phyloP scores from a whole-genome alignment of 2,329 filamentous ascomycete species.

The Pseudogymnoascus sp. region DNA sequence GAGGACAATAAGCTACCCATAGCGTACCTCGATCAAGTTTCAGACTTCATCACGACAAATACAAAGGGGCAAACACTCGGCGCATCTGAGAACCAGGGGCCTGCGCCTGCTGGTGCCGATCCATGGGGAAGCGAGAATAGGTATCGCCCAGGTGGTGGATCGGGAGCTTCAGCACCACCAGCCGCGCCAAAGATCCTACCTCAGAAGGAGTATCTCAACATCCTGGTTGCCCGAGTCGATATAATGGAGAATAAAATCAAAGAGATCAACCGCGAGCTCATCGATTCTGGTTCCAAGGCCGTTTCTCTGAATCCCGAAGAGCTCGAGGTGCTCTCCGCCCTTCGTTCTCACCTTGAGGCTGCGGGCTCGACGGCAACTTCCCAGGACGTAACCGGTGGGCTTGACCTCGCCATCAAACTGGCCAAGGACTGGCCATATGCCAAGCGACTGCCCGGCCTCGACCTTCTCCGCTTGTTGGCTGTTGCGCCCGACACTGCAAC shows the following conservation, averaged over 20 bases:
- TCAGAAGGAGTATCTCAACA: constrained; percentile 70
- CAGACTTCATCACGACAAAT: constrained; percentile 85
- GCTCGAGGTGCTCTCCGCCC: constrained; percentile 50
- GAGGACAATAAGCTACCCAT: constrained; percentile 81
- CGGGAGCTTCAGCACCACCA: constrained; percentile 31
- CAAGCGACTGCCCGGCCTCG: constrained; percentile 75
- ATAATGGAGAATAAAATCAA: constrained; percentile 69
- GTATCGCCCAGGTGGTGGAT: constrained; percentile 65
- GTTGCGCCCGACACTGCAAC: constrained; percentile 60
- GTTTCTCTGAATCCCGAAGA: constrained; percentile 67
- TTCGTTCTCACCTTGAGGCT: constrained; percentile 58
- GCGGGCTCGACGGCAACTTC: constrained; percentile 29
- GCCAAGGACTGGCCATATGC: constrained; percentile 72
- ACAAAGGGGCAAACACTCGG: constrained; percentile 82
- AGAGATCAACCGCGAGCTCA: constrained; percentile 65
- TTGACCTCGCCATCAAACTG: constrained; percentile 63
- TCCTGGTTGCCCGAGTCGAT: constrained; percentile 64
- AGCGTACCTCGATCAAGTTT: constrained; percentile 81
- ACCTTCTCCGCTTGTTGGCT: constrained; percentile 77
- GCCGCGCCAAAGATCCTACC: constrained; percentile 57
- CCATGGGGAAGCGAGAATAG: constrained; percentile 71
- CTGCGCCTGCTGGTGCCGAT: constrained; percentile 49
- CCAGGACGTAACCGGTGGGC: constrained; percentile 43
- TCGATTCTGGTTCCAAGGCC: constrained; percentile 64
- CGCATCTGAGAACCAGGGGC: constrained; percentile 38